phyloP scores from a whole-genome alignment of 768 basidiomycete species.

The Russula sp. region DNA sequence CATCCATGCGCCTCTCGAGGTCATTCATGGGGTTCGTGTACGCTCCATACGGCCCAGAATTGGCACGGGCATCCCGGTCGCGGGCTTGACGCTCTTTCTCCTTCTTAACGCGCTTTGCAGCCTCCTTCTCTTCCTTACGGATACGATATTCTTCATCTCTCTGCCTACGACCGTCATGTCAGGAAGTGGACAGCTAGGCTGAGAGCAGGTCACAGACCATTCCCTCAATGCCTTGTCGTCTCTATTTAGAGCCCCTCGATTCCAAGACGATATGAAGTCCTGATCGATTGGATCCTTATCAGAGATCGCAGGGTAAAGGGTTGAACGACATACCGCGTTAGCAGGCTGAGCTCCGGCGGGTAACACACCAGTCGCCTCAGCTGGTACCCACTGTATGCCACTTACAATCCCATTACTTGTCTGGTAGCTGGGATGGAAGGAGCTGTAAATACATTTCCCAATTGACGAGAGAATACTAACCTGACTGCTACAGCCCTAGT shows the following conservation, averaged over 20 bases:
- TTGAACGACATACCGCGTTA: conserved; percentile 36
- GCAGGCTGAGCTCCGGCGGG: conserved; percentile 58
- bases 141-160: conserved; percentile 44
- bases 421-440: conserved; percentile 48
- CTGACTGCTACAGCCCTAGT: conserved; percentile 66
- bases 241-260: conserved; percentile 28
- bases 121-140: conserved; percentile 43
- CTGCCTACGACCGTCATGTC: conserved; percentile 26
- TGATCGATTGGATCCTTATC: conserved; percentile 24
- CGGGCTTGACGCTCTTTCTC: conserved; percentile 47
- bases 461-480: conserved; percentile 32
- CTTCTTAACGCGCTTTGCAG: conserved; percentile 35
- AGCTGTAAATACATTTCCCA: background rate
- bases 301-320: conserved; percentile 4
- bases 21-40: conserved; percentile 26
- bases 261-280: conserved; percentile 57
- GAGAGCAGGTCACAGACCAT: conserved; percentile 13
- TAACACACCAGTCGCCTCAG: conserved; percentile 55
- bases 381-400: conserved; percentile 61
- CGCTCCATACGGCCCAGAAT: conserved; percentile 18
- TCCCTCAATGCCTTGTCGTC: conserved; percentile 22
- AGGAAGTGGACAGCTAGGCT: background rate
- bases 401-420: conserved; percentile 58
- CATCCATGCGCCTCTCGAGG: conserved; percentile 34
- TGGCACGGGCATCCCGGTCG: conserved; percentile 34